Base-by-base conservation (phyloP, 2,329 filamentous ascomycete genomes). In the Elsinoe fawcettii region DNA sequence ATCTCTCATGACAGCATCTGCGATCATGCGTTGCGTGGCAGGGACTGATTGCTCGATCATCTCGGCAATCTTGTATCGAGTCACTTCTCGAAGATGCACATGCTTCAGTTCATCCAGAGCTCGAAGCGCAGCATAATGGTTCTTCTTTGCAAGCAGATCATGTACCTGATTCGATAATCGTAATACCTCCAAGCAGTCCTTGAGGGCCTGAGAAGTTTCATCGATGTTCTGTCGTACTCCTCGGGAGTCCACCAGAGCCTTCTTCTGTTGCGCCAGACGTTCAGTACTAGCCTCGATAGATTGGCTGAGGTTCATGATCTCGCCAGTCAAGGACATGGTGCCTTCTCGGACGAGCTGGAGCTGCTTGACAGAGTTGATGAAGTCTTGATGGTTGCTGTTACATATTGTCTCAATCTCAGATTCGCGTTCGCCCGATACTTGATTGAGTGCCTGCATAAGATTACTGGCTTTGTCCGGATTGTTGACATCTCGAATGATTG, bases 1-100 rank as follows among this genome's bases (percentile, higher is more conserved):
- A 71, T 99, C 93, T 1, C 83, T 87, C 90, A 97, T 97, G 63
- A 99, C 93, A 12, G 91, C 90, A 72, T 97, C 92, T 3, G 92
- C 92, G 58, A 99, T 96, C 53, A 89, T 84, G 66, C 89, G 90
- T 66, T 96, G 90, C 1, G 90, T 96, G 2, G 88, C 85, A 1
- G 93, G 93, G 30, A 97, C 92, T 0, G 92, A 97, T 64, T 90
- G 90, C 70, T 96, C 92, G 62, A 99, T 97, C 75, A 96, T 83
- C 67, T 95, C 90, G 30, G 93, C 93, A 62, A 99, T 86, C 67
- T 91, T 92, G 72, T 96, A 95, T 63, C 96, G 90, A 1, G 89
- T 95, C 7, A 95, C 89, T 64, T 95, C 93, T 67, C 91, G 91
- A 62, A 99, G 80, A 68, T 97, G 90, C 63, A 99, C 91, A 71